Evolutionary conservation across 2,329 filamentous ascomycete species (phyloP).

Genomic region (Fusarium caatingaense): DNA sequence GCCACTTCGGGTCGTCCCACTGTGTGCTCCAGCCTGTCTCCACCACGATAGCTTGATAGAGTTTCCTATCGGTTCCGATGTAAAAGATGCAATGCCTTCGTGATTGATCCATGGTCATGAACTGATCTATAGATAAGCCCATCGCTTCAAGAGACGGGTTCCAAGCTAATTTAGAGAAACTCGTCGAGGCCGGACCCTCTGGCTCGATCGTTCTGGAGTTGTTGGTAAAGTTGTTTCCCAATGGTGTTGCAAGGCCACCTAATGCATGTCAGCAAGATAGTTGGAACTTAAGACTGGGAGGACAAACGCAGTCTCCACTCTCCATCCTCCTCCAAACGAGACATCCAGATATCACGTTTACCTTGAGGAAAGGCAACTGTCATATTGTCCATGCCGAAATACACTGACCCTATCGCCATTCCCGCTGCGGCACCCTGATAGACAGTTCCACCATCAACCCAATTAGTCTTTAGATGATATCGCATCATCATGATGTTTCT

Average conservation of each 20-base stretch:
- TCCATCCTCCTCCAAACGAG: neutral
- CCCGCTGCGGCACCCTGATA: neutral
- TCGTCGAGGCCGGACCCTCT: no score
- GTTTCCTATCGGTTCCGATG: neutral
- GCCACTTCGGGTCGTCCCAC: no score
- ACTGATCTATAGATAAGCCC: neutral
- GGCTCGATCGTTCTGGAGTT: neutral
- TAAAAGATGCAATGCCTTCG: constrained; percentile 1
- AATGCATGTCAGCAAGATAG: neutral
- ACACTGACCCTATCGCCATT: constrained; percentile 7
- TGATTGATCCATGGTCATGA: neutral
- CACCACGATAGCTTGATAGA: neutral
- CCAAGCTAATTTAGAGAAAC: neutral
- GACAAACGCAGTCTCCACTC: neutral
- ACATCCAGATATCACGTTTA: neutral
- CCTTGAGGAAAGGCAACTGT: neutral
- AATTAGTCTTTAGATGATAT: neutral
- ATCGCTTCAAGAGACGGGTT: neutral
- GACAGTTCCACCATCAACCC: constrained; percentile 1
- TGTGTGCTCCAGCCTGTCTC: no score
- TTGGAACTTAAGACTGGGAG: fast-evolving
- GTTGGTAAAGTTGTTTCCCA: constrained; percentile 3
- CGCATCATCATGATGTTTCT: neutral
- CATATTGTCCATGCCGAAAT: neutral
- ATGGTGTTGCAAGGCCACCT: neutral